These are phyloP conservation scores for Emericellopsis terricola DNA, from an alignment of 495 filamentous ascomycete species.

Conservation along the genomic window DNA sequence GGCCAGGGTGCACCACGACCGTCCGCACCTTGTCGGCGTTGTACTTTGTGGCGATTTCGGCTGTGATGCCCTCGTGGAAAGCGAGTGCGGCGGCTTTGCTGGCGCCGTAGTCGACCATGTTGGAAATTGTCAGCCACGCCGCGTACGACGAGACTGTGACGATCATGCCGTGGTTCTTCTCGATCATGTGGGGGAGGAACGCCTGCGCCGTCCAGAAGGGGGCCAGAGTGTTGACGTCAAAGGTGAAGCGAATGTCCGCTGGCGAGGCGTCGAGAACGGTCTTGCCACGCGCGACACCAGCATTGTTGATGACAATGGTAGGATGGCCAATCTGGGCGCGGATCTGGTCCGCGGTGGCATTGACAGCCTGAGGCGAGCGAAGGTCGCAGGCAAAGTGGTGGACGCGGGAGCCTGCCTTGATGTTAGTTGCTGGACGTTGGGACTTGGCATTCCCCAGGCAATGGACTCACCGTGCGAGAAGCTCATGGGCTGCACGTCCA, in stretches of 20 bases:
- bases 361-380: conserved; percentile 30
- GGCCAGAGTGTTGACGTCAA: conserved; percentile 52
- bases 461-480: conserved; percentile 25
- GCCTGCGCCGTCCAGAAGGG: conserved; percentile 47
- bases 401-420: conserved; percentile 24
- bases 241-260: conserved; percentile 39
- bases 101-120: conserved; percentile 50
- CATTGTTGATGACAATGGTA: conserved; percentile 62
- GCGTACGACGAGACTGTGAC: conserved; percentile 53
- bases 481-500: conserved; percentile 47
- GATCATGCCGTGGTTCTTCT: conserved; percentile 51
- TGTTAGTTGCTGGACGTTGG: too few relatives aligned
- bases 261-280: conserved; percentile 39
- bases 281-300: conserved; percentile 43
- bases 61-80: conserved; percentile 52
- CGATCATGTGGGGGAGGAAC: conserved; percentile 49
- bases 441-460: conserved; percentile 2
- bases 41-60: conserved; percentile 42
- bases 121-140: conserved; percentile 37
- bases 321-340: conserved; percentile 39
- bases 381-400: conserved; percentile 49
- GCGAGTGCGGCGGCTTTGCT: conserved; percentile 47
- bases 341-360: conserved; percentile 27
- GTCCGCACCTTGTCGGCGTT: conserved; percentile 47
- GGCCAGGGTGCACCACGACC: conserved; percentile 46